Evolutionary conservation across 1,284 basidiomycete genomes (phyloP).

Genomic region (Fomitopsis palustris): DNA sequence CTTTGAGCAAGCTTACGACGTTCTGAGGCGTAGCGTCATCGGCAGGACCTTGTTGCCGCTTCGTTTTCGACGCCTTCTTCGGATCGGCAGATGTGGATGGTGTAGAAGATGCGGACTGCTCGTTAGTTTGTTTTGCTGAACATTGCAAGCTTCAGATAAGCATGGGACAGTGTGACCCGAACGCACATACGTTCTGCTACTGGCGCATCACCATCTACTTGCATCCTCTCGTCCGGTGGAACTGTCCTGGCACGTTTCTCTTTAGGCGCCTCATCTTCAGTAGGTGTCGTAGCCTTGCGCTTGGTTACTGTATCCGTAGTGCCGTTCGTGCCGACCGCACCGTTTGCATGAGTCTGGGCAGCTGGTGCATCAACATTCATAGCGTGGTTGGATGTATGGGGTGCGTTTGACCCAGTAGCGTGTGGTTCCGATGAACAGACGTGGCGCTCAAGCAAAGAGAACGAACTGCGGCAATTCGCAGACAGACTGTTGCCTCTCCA

Average conservation of each 20-base stretch:
- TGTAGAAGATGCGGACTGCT: conserved; percentile 3
- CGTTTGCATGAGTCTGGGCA: background rate
- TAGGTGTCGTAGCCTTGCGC: conserved; percentile 27
- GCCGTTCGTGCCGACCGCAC: conserved; percentile 10
- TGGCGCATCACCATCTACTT: conserved; percentile 20
- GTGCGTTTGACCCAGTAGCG: background rate
- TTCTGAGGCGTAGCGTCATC: conserved; percentile 2
- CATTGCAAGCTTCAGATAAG: too few relatives aligned
- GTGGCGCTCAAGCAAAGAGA: conserved; percentile 70
- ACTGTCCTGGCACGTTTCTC: conserved; percentile 29
- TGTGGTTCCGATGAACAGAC: conserved; percentile 51
- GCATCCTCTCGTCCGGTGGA: conserved; percentile 20
- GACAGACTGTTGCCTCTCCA: conserved; percentile 61
- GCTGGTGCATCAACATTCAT: background rate
- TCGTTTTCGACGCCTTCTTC: background rate
- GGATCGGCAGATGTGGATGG: background rate
- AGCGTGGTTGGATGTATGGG: background rate
- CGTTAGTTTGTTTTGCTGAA: conserved; percentile 3
- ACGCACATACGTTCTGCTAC: conserved; percentile 24
- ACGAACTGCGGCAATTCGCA: conserved; percentile 59
- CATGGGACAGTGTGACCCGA: too few relatives aligned
- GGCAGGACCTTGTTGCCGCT: conserved; percentile 1
- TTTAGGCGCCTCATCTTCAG: conserved; percentile 20
- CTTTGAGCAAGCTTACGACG: conserved; percentile 45
- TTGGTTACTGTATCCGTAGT: conserved; percentile 21